Evolutionary conservation across 2,329 filamentous ascomycete species (phyloP).

Genomic region (Epichloe sibirici): DNA sequence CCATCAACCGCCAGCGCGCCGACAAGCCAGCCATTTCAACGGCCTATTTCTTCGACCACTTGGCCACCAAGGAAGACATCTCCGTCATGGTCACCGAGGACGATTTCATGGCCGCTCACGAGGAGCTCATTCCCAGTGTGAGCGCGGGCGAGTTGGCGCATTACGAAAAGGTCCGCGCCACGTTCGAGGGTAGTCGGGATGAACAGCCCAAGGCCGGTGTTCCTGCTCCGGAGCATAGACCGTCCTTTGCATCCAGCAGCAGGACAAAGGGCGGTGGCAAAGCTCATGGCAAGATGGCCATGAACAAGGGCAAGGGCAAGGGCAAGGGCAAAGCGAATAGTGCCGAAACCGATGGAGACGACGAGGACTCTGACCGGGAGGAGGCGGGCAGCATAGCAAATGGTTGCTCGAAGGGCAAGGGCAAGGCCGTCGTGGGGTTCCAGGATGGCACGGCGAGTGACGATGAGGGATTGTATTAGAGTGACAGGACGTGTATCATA

Average conservation of each 20-base stretch:
- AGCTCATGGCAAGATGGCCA: slow-evolving; percentile 25
- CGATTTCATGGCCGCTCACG: slow-evolving; percentile 72
- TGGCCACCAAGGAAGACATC: slow-evolving; percentile 70
- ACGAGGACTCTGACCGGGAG: slow-evolving; percentile 21
- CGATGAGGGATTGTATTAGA: slow-evolving; percentile 44
- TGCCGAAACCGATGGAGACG: slow-evolving; percentile 16
- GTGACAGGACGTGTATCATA: slow-evolving; percentile 4
- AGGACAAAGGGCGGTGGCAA: slow-evolving; percentile 7
- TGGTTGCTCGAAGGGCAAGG: slow-evolving; percentile 39
- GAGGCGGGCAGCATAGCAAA: slow-evolving; percentile 17
- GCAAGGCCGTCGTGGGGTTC: slow-evolving; percentile 40
- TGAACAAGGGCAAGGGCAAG: slow-evolving; percentile 18
- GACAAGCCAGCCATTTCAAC: slow-evolving; percentile 51
- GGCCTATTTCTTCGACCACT: slow-evolving; percentile 92
- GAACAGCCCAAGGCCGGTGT: slow-evolving; percentile 14
- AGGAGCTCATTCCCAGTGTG: slow-evolving; percentile 84
- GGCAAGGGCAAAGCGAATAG: slow-evolving; percentile 17
- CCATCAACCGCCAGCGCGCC: slow-evolving; percentile 44
- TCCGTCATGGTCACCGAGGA: slow-evolving; percentile 79
- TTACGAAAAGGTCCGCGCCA: slow-evolving; percentile 71
- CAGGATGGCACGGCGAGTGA: slow-evolving; percentile 42
- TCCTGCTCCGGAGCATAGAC: background rate
- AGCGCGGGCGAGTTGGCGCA: slow-evolving; percentile 85
- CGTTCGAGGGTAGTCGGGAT: slow-evolving; percentile 56
- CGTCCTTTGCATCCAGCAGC: slow-evolving; percentile 16